Evolutionary conservation across 768 basidiomycete species (phyloP).

Genomic region (Mycena galericulata): DNA sequence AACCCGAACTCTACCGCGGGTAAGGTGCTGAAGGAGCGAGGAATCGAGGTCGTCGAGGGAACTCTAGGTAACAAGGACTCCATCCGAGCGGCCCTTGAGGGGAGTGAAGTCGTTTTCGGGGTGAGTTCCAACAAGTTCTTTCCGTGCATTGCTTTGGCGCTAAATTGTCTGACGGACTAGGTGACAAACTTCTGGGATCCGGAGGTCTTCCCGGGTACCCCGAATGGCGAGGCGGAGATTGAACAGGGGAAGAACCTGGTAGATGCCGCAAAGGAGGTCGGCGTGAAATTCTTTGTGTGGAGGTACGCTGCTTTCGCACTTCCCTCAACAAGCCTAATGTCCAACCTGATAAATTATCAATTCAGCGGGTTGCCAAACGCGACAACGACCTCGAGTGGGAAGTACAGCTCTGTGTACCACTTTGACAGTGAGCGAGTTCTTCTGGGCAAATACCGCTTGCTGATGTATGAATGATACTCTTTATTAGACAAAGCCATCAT

Average conservation of each 20-base stretch:
- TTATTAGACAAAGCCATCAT: neutral
- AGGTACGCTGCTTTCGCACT: conserved; percentile 32
- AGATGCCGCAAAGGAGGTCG: conserved; percentile 38
- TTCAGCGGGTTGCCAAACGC: neutral
- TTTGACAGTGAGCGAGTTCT: too few relatives aligned
- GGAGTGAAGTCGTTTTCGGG: conserved; percentile 37
- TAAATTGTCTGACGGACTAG: conserved; percentile 21
- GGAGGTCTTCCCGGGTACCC: conserved; percentile 29
- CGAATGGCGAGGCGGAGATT: conserved; percentile 34
- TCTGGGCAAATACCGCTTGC: neutral
- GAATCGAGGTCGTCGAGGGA: conserved; percentile 33
- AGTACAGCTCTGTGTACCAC: too few relatives aligned
- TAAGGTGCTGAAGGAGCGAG: conserved; percentile 18
- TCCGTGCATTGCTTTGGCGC: neutral
- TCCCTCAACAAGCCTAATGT: neutral
- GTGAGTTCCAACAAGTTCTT: neutral
- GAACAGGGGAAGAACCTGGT: conserved; percentile 45
- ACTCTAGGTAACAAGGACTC: conserved; percentile 29
- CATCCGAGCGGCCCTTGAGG: conserved; percentile 29
- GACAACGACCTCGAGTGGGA: too few relatives aligned
- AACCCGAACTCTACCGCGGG: conserved; percentile 20
- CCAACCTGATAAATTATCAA: neutral
- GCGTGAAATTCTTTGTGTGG: conserved; percentile 45
- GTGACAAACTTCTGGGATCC: conserved; percentile 44
- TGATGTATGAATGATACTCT: neutral